phyloP scores from a whole-genome alignment of 2,329 filamentous ascomycete genomes.

The Colletotrichum incanum region DNA sequence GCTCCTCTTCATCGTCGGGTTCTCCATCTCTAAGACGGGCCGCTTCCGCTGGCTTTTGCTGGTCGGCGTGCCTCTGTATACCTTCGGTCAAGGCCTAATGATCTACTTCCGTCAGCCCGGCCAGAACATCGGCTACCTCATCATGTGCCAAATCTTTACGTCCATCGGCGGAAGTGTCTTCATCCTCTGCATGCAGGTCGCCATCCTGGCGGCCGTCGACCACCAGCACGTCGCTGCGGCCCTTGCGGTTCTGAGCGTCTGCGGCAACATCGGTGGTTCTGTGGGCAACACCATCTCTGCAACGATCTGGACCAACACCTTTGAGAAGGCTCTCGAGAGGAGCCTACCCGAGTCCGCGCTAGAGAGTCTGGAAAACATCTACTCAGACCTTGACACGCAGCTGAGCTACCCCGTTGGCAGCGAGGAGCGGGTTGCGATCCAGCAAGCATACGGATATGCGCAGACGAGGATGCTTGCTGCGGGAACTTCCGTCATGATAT shows the following conservation, averaged over 20 bases:
- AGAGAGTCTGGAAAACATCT: constrained; percentile 63
- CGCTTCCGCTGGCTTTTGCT: constrained; percentile 52
- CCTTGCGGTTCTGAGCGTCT: constrained; percentile 62
- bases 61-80: constrained; percentile 66
- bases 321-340: constrained; percentile 59
- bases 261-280: constrained; percentile 61
- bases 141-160: constrained; percentile 62
- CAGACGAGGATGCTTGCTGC: constrained; percentile 62
- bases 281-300: constrained; percentile 62
- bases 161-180: constrained; percentile 52
- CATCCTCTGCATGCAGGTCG: constrained; percentile 67
- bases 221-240: constrained; percentile 69
- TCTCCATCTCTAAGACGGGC: constrained; percentile 61
- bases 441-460: constrained; percentile 68
- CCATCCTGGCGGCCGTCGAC: constrained; percentile 69
- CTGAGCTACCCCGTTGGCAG: constrained; percentile 62
- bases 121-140: constrained; percentile 53
- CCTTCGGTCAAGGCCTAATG: constrained; percentile 65
- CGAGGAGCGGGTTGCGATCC: constrained; percentile 64
- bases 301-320: constrained; percentile 61
- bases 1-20: constrained; percentile 49
- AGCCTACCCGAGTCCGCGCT: constrained; percentile 62
- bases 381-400: constrained; percentile 66
- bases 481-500: constrained; percentile 49
- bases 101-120: constrained; percentile 58